Base-by-base conservation (phyloP, 352 stramenopile species). In the Aphanomyces invadans region DNA sequence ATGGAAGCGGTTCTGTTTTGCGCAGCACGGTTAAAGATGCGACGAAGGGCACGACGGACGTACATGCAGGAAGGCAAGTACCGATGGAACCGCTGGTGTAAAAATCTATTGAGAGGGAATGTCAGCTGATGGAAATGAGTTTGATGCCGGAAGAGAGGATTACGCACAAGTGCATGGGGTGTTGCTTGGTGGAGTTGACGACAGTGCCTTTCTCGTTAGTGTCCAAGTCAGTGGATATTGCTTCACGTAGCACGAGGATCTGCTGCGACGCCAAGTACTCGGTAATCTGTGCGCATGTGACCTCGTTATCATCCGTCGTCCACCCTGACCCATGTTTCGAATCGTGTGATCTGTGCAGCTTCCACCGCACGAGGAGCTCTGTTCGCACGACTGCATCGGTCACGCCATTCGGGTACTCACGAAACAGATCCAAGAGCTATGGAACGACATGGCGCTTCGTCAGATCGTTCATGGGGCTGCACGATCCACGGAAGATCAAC, bases 381-480 rank as follows among this genome's bases (percentile, higher is more conserved):
- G 79, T 89, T 21, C 88, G 39, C 21, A 87, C 68, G 11, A 89
- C 69, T 1, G 78, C 78, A 44, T 87, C 75, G 0, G 83, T 89
- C 4, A 91, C 55, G 19, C 83, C 83, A 66, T 86, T 79, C 0
- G 83, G 83, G 64, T 89, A 89, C 57, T 80, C 78, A 55, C 83
- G 76, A 17, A 87, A 61, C 11, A 91, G 54, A 0, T 71, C 73
- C 53, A 91, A 53, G 2, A 86, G 61, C 68, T 86, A 49, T 60
- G 32, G 28, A 42, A 3, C 32, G 10, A 12, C 52, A 60, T 45
- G 44, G n/a, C n/a, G n/a, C n/a, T n/a, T n/a, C n/a, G n/a, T n/a
- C n/a, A n/a, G n/a, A n/a, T n/a, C n/a, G n/a, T n/a, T n/a, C n/a
- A n/a, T n/a, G n/a, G n/a, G n/a, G n/a, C n/a, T n/a, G n/a, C n/a